Base-by-base conservation (phyloP, 2,329 filamentous ascomycete species). In the Colletotrichum lindemuthianum region DNA sequence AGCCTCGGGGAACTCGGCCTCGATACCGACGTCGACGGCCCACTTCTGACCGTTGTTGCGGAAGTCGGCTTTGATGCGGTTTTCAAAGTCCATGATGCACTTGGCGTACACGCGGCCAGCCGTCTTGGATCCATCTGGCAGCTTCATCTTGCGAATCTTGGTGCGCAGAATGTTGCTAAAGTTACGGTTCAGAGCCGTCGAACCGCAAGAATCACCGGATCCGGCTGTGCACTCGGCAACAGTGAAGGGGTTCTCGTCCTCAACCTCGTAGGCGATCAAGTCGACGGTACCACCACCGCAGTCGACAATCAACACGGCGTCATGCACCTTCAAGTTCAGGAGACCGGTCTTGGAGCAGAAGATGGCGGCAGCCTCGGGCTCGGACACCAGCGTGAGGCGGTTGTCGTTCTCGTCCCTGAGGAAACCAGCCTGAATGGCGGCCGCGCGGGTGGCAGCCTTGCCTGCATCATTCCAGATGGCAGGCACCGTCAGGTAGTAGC, bases 71-170 rank as follows among this genome's bases (percentile, higher is more conserved):
- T 99, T 99, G 86, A 99, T 97, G 77, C 96, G 86, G 86, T 98
- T 98, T 83, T 99, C 96, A 73, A 99, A 99, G 80, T 99, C 96
- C 95, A 98, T 98, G 79, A 99, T 98, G 78, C 95, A 98, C 82
- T 98, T 98, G 70, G 95, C 95, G 78, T 98, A 98, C 59, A 99
- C 96, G 78, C 95, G 93, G 47, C 95, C 95, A n/a, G 96, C 95
- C 3, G 93, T 98, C 81, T 95, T 96, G 71, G 95, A 97, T 50
- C 94, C 95, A 74, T 98, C 95, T 1, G 96, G 94, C 49, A 99
- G 85, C 81, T 98, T 98, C 96, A 98, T 98, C 84, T 98, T 98
- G 71, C 95, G 88, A 72, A 99, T 98, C 85, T 98, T 98, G 67
- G 95, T 96, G 58, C 96, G 91, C 54, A 98, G 84, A 70, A 99